A percentile compares a stretch with the other conserved stretches of the same genome.
These are phyloP conservation scores for Cryphonectria nitschkei DNA, from an alignment of 2,329 filamentous ascomycete genomes.

Conservation along the genomic window DNA sequence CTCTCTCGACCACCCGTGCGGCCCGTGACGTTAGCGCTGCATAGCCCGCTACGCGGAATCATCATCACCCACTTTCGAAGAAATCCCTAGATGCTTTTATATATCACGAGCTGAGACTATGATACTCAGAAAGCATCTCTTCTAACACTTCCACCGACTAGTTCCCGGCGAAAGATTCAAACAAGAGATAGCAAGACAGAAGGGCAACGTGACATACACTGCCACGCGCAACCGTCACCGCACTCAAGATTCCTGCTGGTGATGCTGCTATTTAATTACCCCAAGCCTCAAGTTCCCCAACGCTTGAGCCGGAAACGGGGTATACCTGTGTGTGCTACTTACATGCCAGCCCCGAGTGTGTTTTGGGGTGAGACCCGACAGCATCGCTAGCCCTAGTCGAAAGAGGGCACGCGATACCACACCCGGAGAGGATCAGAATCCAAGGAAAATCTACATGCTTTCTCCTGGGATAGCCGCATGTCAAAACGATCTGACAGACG, in stretches of 20 bases:
- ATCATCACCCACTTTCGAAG: not conserved
- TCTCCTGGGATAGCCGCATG: not conserved
- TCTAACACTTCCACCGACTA: not conserved
- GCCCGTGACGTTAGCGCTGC: not conserved
- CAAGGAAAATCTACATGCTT: not conserved
- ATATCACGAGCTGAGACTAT: not conserved
- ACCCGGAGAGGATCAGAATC: not conserved
- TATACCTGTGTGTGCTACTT: too few species aligned
- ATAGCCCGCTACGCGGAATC: not conserved
- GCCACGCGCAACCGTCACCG: not conserved
- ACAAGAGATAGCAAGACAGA: not conserved
- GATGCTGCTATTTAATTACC: not conserved
- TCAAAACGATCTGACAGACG: not conserved
- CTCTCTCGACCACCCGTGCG: not conserved
- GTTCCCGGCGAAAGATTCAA: not conserved
- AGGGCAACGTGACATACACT: not conserved
- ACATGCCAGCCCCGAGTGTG: not conserved
- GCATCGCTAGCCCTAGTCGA: not conserved
- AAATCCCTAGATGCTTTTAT: not conserved
- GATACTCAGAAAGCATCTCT: not conserved
- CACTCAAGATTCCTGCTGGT: not conserved
- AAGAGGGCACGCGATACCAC: not conserved
- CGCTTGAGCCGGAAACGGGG: not conserved
- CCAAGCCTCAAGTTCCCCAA: too few species aligned
- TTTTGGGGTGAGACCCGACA: not conserved